phyloP scores from a whole-genome alignment of 495 filamentous ascomycete genomes.

The Gamarada debralockiae region DNA sequence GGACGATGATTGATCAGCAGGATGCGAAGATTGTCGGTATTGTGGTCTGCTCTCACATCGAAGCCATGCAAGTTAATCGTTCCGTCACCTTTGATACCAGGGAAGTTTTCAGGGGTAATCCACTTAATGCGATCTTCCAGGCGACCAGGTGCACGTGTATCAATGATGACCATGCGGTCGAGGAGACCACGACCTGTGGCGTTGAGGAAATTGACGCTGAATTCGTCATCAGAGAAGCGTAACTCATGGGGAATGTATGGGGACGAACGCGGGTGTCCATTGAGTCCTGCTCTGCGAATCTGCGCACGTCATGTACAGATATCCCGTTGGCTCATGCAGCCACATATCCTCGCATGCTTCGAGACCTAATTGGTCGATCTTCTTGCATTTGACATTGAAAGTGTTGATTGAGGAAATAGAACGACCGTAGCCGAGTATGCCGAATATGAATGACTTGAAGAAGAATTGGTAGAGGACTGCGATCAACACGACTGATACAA shows the following conservation, averaged over 20 bases:
- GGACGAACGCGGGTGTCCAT: slow-evolving; percentile 27
- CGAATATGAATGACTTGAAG: slow-evolving; percentile 16
- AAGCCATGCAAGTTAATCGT: slow-evolving; percentile 32
- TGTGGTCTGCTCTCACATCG: slow-evolving; percentile 18
- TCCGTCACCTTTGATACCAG: slow-evolving; percentile 24
- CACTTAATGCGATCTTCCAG: slow-evolving; percentile 26
- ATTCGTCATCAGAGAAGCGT: background rate
- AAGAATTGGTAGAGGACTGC: slow-evolving; percentile 22
- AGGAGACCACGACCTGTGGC: slow-evolving; percentile 12
- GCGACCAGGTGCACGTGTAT: slow-evolving; percentile 27
- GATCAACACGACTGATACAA: slow-evolving; percentile 6
- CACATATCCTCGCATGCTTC: slow-evolving; percentile 39
- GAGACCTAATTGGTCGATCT: slow-evolving; percentile 30
- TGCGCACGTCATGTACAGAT: slow-evolving; percentile 35
- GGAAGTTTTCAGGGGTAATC: slow-evolving; percentile 23
- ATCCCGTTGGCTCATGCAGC: slow-evolving; percentile 30
- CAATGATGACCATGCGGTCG: slow-evolving; percentile 30
- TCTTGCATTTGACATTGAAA: slow-evolving; percentile 30
- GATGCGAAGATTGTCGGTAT: slow-evolving; percentile 24
- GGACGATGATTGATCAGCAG: slow-evolving; percentile 39
- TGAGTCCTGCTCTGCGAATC: slow-evolving; percentile 19
- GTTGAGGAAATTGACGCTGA: slow-evolving; percentile 20
- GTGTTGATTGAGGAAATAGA: slow-evolving; percentile 27
- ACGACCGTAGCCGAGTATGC: slow-evolving; percentile 26
- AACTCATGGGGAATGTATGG: background rate